These are phyloP conservation scores for Lodderomyces margitis DNA, from an alignment of 1,139 yeast genomes.

Conservation along the genomic window DNA sequence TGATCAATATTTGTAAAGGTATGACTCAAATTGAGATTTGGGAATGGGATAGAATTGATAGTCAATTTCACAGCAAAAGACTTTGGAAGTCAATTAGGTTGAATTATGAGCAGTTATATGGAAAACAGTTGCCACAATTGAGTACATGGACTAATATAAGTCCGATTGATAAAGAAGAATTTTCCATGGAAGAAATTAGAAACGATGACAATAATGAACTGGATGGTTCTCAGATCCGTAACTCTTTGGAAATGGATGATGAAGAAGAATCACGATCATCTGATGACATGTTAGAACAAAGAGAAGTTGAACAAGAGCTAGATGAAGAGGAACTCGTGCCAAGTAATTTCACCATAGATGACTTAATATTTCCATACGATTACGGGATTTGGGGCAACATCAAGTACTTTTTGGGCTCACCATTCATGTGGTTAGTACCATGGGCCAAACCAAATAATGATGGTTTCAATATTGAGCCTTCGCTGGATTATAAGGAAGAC, in stretches of 20 bases:
- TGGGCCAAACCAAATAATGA: slow-evolving; percentile 51
- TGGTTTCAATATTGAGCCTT: slow-evolving; percentile 51
- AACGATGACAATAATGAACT: neutral
- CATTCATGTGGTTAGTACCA: slow-evolving; percentile 67
- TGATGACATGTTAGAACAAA: neutral
- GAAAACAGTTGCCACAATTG: slow-evolving; percentile 43
- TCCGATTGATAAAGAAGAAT: neutral
- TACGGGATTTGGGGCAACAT: slow-evolving; percentile 59
- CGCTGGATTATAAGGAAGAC: slow-evolving; percentile 50
- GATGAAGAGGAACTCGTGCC: slow-evolving; percentile 19
- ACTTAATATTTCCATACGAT: slow-evolving; percentile 80
- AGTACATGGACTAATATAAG: slow-evolving; percentile 44
- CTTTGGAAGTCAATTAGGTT: slow-evolving; percentile 50
- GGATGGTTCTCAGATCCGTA: neutral
- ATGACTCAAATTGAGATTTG: slow-evolving; percentile 90
- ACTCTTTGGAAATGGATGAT: slow-evolving; percentile 9
- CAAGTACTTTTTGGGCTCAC: slow-evolving; percentile 50
- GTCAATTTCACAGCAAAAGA: slow-evolving; percentile 54
- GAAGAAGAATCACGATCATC: slow-evolving; percentile 8
- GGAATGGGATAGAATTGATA: slow-evolving; percentile 82
- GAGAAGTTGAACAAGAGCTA: slow-evolving; percentile 3
- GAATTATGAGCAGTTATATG: slow-evolving; percentile 47
- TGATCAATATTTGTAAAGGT: slow-evolving; percentile 60
- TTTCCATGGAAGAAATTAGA: slow-evolving; percentile 18
- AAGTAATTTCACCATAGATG: slow-evolving; percentile 49